Evolutionary conservation across 768 basidiomycete genomes (phyloP), one percentile per base, ranked within the genome.

Genomic region (Mycena amicta): DNA sequence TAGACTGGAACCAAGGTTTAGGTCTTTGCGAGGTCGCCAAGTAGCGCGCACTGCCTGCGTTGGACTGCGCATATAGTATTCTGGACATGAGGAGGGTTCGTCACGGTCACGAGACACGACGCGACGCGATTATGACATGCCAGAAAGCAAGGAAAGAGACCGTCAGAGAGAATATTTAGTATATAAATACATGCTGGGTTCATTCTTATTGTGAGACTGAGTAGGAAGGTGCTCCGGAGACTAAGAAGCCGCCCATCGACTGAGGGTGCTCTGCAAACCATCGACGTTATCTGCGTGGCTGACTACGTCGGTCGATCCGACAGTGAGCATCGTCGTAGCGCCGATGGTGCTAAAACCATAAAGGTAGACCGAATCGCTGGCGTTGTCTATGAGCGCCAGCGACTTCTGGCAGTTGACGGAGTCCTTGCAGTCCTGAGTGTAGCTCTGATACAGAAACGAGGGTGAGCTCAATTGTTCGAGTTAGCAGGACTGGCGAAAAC

Each of bases 291-390:
- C 64, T 51, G 66, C 66, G 60, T 68, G 56, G 6, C 71, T 68
- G 53, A 77, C 70, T 29, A 75, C 64, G 4, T 65, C 68, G n/a
- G 65, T 57, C 15, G 55, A 64, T 52, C 66, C 67, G 39, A 77
- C 68, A 53, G 70, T 75, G 31, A 80, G 66, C 70, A 69, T 67
- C 56, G 67, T 67, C 6, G 66, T 71, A 6, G 70, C 69, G 33
- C 72, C 76, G n/a, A 78, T 70, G 1, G 77, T 80, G 26, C 76
- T 71, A 20, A 80, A 60, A 29, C 68, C 68, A 66, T 75, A 77
- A 43, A 79, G 65, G 58, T 59, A 67, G 51, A 77, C 61, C 43
- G 63, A 62, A 26, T 75, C 77, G 23, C 29, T 60, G 27, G 59
- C 64, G 63, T 72, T 73, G 54, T 78, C 67, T 57, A 73, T 67